A percentile compares a stretch with the other conserved stretches of the same genome.
Conservation (phyloP, 1,284 basidiomycete species). For the Cryptococcus sp. region DNA sequence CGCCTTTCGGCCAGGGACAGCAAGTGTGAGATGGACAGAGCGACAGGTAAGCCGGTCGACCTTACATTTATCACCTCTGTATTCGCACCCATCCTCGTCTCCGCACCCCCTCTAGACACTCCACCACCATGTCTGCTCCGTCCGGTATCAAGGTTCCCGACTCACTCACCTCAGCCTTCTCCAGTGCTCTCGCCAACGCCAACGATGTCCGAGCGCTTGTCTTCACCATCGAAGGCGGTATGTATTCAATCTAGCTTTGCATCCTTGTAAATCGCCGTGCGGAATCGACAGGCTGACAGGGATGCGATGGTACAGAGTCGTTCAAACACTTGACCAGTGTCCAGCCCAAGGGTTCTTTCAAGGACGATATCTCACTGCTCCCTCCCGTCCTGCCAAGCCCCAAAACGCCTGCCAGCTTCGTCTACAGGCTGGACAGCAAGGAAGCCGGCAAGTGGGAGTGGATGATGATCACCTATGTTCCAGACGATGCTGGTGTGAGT, state of each 20-base stretch:
- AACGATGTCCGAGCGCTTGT: conserved; percentile 42
- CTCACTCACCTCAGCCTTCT: conserved; percentile 38
- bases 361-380: conserved; percentile 43
- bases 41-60: background rate
- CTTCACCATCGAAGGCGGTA: conserved; percentile 48
- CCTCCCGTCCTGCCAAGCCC: conserved; percentile 34
- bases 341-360: conserved; percentile 33
- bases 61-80: background rate
- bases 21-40: background rate
- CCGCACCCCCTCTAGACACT: too few species aligned
- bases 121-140: conserved; percentile 38
- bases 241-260: conserved; percentile 17
- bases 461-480: conserved; percentile 51
- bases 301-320: conserved; percentile 24
- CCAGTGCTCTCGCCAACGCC: conserved; percentile 27
- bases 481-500: conserved; percentile 49
- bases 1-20: background rate
- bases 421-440: conserved; percentile 45
- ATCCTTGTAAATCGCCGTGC: background rate
- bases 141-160: conserved; percentile 49
- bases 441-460: conserved; percentile 42
- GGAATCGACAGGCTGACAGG: background rate
- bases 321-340: conserved; percentile 38
- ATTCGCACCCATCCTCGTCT: background rate
- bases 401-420: conserved; percentile 47